Base-by-base conservation (phyloP, 139 green algal genomes). In the Chlorella ohadii region DNA sequence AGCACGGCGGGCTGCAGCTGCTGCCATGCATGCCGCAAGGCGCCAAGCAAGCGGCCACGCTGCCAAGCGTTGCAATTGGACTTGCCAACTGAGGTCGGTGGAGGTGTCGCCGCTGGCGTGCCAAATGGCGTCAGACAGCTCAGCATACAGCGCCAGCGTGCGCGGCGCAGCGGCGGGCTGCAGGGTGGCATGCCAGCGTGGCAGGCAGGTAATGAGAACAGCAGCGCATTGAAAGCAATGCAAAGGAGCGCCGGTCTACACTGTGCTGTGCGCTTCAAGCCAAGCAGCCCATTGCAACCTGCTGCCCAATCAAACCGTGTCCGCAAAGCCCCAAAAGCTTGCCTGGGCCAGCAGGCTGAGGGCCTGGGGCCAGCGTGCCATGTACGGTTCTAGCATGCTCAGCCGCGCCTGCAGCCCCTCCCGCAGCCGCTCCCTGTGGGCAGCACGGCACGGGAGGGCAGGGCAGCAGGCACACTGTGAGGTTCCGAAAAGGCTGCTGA, bases 41-140 rank as follows among this genome's bases (percentile, higher is more conserved):
- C 44, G 9, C 44, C 44, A 51, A 6, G 7, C 44, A 16, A 9
- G 7, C 44, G 6, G 44, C 44, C 44, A 51, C 7, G 44, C 44
- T 16, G 51, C 51, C 51, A 9, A 59, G 15, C n/a, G n/a, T n/a
- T n/a, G n/a, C n/a, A n/a, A n/a, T n/a, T n/a, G n/a, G n/a, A 22
- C 51, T 59, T 59, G 80, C 87, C 92, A 96, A 28, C 77, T 87
- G 41, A 71, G 67, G 82, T 95, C 93, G 31, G 91, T 89, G n/a
- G 92, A 91, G 1, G 73, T 84, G 81, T 95, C 93, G 4, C 92
- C 93, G 34, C 82, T 86, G 27, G 89, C 90, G 57, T 93, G 84
- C 91, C 90, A 95, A 13, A 96, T 79, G 38, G 86, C 73, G 75
- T 95, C 92, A 38, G 89, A 86, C n/a, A 94, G 71, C 25, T 83